Base-by-base conservation (phyloP, 148 eudicot genomes). In the Polygonum maritimum region DNA sequence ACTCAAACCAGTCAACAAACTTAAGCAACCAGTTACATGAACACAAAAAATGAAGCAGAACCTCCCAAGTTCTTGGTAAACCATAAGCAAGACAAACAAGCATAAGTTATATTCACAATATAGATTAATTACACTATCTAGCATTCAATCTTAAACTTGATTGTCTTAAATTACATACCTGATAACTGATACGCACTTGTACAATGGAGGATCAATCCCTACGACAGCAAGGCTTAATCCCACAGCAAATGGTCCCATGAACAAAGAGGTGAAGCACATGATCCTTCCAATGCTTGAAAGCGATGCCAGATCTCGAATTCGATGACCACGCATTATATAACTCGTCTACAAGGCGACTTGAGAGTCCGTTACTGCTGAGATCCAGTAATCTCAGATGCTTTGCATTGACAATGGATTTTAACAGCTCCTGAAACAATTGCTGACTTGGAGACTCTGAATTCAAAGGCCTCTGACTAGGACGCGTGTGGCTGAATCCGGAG, bases 321-420 rank as follows among this genome's bases (percentile, higher is more conserved):
- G 78, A 82, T 36, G 84, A 82, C 99, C 97, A 95, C 13, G 94
- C 88, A 33, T 48, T 69, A 76, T 81, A 90, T 39, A 95, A 82
- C 69, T 72, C 72, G 76, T 89, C 90, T 35, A 72, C 83, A 47
- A 79, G 76, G 80, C 83, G 74, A 35, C 71, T 18, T 7, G 96
- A 80, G 81, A 92, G 85, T 73, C 91, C 91, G 44, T 92, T 95
- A 72, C 79, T 49, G 74, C 99, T 95, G 31, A 95, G 88, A 82
- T 95, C 97, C 51, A 95, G 85, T 38, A 84, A 48, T 79, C 83
- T 86, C 79, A 95, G 80, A 11, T 87, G 82, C 78, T 81, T 82
- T 11, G 91, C 91, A 78, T 81, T 78, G 45, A 82, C 76, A 71
- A 95, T 85, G 77, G 89, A 88, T 72, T 48, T 76, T 58, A 82